A percentile compares a stretch with the other conserved stretches of the same genome.
Evolutionary conservation across 2,329 filamentous ascomycete species (phyloP).

Genomic region (Albophoma yamanashiensis): DNA sequence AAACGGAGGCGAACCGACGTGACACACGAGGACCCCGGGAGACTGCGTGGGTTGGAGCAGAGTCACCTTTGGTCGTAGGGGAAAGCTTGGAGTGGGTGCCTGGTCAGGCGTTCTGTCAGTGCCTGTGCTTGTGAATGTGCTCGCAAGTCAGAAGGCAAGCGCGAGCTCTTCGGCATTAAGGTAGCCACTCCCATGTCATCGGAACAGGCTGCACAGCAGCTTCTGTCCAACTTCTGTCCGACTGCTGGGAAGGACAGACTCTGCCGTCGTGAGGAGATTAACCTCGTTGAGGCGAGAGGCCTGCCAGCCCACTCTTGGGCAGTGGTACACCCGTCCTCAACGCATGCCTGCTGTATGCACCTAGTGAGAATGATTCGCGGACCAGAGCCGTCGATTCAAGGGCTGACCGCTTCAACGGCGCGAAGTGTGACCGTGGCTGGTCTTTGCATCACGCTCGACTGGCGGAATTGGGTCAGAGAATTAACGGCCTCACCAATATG

Average conservation of each 20-base stretch:
- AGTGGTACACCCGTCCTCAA: not conserved
- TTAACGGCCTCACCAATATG: not conserved
- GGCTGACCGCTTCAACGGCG: not conserved
- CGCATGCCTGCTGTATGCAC: not conserved
- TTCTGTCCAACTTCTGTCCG: not conserved
- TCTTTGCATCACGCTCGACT: not conserved
- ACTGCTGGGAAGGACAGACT: not conserved
- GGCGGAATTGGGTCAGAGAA: not conserved
- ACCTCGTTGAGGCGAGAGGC: not conserved
- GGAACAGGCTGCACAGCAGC: not conserved
- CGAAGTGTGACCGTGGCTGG: not conserved
- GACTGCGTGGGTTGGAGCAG: not conserved
- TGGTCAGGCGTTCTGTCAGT: not conserved
- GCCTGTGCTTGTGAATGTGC: not conserved
- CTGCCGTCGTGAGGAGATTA: not conserved
- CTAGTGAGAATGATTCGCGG: not conserved
- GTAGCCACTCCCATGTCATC: not conserved
- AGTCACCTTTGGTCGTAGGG: not conserved
- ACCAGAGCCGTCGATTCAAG: not conserved
- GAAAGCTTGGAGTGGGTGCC: not conserved
- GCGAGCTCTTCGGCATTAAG: not conserved
- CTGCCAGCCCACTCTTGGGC: not conserved
- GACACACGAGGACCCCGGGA: not conserved
- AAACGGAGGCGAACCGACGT: not conserved
- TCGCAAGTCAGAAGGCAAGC: not conserved